Conservation (phyloP, 2,329 filamentous ascomycete species). For the Apiospora sp. region DNA sequence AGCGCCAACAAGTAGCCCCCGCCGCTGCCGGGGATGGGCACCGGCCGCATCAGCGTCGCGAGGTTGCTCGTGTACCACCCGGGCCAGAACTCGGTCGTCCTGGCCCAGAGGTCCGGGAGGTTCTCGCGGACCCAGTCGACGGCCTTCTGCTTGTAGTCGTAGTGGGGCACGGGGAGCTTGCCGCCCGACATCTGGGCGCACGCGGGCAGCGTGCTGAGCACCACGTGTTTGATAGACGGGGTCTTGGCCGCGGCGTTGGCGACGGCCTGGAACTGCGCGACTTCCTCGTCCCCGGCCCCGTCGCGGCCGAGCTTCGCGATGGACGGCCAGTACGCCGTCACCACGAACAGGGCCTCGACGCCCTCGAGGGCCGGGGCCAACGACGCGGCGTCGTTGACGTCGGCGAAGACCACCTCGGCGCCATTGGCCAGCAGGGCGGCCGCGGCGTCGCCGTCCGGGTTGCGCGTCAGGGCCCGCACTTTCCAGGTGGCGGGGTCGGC, state of each 20-base stretch:
- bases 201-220: slow-evolving; percentile 37
- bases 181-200: slow-evolving; percentile 26
- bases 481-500: slow-evolving; percentile 31
- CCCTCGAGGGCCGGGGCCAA: slow-evolving; percentile 36
- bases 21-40: slow-evolving; percentile 8
- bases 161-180: slow-evolving; percentile 35
- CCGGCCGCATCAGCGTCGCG: slow-evolving; percentile 17
- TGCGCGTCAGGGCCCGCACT: slow-evolving; percentile 39
- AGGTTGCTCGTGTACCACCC: slow-evolving; percentile 32
- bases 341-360: slow-evolving; percentile 38
- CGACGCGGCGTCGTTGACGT: slow-evolving; percentile 31
- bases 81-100: slow-evolving; percentile 36
- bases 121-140: slow-evolving; percentile 32
- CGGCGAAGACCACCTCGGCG: slow-evolving; percentile 36
- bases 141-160: slow-evolving; percentile 34
- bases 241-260: slow-evolving; percentile 32
- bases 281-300: slow-evolving; percentile 31
- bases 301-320: slow-evolving; percentile 27
- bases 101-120: slow-evolving; percentile 29
- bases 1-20: slow-evolving; percentile 24
- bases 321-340: slow-evolving; percentile 41
- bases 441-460: slow-evolving; percentile 31
- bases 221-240: slow-evolving; percentile 32
- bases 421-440: slow-evolving; percentile 31
- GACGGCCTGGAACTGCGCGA: slow-evolving; percentile 35